A percentile compares a stretch with the other conserved stretches of the same genome.
phyloP scores from a whole-genome alignment of 768 basidiomycete species.

The Mycena venus region DNA sequence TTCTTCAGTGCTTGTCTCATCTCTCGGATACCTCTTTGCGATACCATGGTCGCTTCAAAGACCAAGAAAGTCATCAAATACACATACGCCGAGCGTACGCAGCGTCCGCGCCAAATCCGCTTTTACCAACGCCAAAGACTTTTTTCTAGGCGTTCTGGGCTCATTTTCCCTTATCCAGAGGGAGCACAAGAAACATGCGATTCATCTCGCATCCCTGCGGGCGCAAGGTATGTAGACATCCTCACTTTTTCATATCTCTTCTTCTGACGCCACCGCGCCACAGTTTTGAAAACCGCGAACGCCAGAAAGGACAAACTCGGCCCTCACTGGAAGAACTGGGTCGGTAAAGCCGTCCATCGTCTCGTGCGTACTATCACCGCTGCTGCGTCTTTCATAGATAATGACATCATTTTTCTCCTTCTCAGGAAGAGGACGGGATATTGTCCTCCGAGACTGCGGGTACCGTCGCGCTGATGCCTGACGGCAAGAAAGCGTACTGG shows the following conservation, averaged over 20 bases:
- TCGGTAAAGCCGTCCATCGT: constrained; percentile 58
- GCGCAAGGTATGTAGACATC: constrained; percentile 54
- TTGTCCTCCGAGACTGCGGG: constrained; percentile 51
- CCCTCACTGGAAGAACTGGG: constrained; percentile 63
- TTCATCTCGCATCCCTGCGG: constrained; percentile 61
- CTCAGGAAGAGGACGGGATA: constrained; percentile 60
- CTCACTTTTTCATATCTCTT: neutral
- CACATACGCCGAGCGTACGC: constrained; percentile 59
- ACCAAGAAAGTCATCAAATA: constrained; percentile 46
- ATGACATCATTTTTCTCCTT: constrained; percentile 2
- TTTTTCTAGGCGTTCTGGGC: constrained; percentile 57
- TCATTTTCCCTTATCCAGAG: constrained; percentile 60
- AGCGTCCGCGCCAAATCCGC: neutral
- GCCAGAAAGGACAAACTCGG: constrained; percentile 60
- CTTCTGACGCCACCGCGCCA: neutral
- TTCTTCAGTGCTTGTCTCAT: constrained; percentile 17
- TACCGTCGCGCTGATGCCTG: constrained; percentile 55
- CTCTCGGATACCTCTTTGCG: constrained; percentile 12
- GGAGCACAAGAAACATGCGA: constrained; percentile 57
- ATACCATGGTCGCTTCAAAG: constrained; percentile 48
- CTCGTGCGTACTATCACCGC: constrained; percentile 48
- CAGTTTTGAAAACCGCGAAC: constrained; percentile 62
- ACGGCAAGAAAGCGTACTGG: constrained; percentile 62
- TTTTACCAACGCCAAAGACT: constrained; percentile 6
- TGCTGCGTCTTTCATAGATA: neutral